Evolutionary conservation across 371 early-diverging fungal genomes (phyloP).

Genomic region (Capillidium heterosporum): DNA sequence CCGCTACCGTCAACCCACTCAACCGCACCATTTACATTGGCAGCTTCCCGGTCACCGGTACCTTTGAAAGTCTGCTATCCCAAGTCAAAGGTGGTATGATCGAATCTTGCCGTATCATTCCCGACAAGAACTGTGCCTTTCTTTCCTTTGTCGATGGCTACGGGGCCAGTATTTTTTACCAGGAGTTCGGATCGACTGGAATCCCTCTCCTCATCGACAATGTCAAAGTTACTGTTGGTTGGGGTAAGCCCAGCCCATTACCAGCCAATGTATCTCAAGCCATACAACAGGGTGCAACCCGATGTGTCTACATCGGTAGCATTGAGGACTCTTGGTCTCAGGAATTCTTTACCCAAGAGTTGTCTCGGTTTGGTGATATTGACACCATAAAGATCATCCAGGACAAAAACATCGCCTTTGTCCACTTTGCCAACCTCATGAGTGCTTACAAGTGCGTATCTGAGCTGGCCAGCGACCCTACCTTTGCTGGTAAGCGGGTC

Average conservation of each 20-base stretch:
- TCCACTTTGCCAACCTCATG: conserved; percentile 32
- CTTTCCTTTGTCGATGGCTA: conserved; percentile 52
- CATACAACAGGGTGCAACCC: conserved; percentile 42
- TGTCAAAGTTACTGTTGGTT: conserved; percentile 45
- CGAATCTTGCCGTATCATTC: conserved; percentile 46
- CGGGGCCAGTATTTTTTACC: conserved; percentile 29
- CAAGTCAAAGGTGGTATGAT: conserved; percentile 56
- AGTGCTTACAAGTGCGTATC: background rate
- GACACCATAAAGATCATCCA: conserved; percentile 48
- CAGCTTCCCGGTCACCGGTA: conserved; percentile 36
- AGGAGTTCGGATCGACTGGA: background rate
- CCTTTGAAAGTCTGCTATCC: conserved; percentile 47
- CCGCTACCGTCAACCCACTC: conserved; percentile 16
- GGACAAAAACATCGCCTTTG: conserved; percentile 62
- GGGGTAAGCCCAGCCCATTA: conserved; percentile 48
- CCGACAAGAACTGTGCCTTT: conserved; percentile 63
- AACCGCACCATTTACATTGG: conserved; percentile 68
- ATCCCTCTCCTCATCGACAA: conserved; percentile 10
- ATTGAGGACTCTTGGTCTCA: conserved; percentile 34
- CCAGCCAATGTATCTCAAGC: conserved; percentile 29
- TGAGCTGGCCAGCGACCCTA: background rate
- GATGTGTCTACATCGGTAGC: conserved; percentile 59
- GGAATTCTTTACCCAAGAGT: conserved; percentile 26
- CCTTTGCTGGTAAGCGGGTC: conserved; percentile 32
- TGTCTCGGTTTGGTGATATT: conserved; percentile 43